Evolutionary conservation across 331 rosid genomes (phyloP).

Genomic region (Malus hybrid): DNA sequence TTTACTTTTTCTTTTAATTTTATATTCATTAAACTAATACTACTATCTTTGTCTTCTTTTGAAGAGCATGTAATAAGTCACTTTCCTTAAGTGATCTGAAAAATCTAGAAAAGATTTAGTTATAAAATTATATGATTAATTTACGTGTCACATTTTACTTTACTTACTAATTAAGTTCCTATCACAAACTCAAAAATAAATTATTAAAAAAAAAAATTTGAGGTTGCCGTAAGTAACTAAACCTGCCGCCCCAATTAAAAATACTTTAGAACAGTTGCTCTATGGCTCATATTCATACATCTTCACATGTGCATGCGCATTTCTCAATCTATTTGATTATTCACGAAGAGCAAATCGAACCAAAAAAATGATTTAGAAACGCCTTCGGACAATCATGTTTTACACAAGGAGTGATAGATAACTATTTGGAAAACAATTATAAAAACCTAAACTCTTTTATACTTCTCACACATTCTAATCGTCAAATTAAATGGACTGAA

Average conservation of each 20-base stretch:
- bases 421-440: no score
- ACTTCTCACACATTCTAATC: no score
- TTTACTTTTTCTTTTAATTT: not conserved
- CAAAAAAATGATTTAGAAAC: no score
- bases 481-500: no score
- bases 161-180: not conserved
- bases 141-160: slow-evolving; percentile 14
- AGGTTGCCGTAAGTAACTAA: not conserved
- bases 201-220: no score
- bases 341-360: not conserved
- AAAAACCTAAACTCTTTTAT: no score
- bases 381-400: no score
- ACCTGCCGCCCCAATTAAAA: not conserved
- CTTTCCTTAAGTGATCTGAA: slow-evolving; percentile 25
- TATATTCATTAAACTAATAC: not conserved
- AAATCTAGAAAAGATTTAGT: slow-evolving; percentile 31
- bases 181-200: not conserved
- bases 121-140: not conserved
- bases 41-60: slow-evolving; percentile 20
- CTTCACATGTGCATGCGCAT: not conserved
- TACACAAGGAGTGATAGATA: no score
- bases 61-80: slow-evolving; percentile 19
- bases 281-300: not conserved
- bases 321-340: not conserved
- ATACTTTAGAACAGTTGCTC: not conserved